Conservation (phyloP, 2,329 filamentous ascomycete genomes). For the Ophiostoma australiae region DNA sequence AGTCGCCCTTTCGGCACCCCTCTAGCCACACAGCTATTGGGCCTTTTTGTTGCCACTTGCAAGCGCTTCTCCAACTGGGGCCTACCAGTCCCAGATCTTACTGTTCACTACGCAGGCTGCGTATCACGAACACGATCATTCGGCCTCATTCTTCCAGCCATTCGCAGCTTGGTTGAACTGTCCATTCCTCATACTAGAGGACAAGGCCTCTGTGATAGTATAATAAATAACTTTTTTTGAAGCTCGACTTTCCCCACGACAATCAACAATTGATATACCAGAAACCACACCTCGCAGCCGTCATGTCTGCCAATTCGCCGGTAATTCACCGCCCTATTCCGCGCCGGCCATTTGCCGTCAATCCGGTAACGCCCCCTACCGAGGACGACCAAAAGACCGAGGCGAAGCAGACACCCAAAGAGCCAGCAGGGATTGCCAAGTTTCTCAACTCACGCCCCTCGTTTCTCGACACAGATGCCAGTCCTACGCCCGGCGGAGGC, state of each 20-base stretch:
- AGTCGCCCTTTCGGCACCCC: not conserved
- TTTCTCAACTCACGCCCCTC: constrained; percentile 17
- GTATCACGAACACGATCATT: not conserved
- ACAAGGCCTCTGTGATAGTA: not conserved
- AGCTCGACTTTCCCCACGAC: not conserved
- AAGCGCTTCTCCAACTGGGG: not conserved
- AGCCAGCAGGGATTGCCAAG: constrained; percentile 13
- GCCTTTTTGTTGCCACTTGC: not conserved
- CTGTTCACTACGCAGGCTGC: not conserved
- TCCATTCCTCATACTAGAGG: not conserved
- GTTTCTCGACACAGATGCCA: constrained; percentile 13
- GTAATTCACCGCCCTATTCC: constrained; percentile 63
- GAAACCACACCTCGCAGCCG: not conserved
- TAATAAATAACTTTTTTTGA: not conserved
- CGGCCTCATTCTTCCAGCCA: not conserved
- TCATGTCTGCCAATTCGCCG: constrained; percentile 21
- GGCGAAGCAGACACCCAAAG: not conserved
- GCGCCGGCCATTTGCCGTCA: constrained; percentile 63
- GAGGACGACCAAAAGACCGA: constrained; percentile 1
- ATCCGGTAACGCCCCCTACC: constrained; percentile 40
- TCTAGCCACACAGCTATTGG: not conserved
- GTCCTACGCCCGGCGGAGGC: constrained; percentile 30
- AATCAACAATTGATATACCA: not conserved
- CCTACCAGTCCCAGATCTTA: not conserved
- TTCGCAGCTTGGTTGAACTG: not conserved